These are phyloP conservation scores for Trichoderma hamatum DNA, from an alignment of 2,329 filamentous ascomycete species.

Conservation along the genomic window DNA sequence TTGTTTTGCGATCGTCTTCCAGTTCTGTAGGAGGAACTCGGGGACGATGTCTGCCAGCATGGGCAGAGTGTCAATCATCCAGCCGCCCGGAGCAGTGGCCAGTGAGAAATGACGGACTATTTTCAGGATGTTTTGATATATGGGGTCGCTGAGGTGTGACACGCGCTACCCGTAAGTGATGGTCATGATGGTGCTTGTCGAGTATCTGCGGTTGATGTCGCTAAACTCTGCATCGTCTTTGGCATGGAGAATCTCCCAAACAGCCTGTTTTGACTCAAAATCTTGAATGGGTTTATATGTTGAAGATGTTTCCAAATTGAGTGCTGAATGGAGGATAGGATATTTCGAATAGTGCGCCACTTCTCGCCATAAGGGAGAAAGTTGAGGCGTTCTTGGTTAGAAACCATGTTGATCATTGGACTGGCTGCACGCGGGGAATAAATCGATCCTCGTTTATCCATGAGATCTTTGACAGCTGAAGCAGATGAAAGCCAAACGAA, in stretches of 20 bases:
- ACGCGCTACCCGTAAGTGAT: slow-evolving; percentile 31
- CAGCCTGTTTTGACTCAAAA: slow-evolving; percentile 31
- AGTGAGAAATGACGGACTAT: slow-evolving; percentile 29
- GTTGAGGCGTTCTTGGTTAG: slow-evolving; percentile 24
- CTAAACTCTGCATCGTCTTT: slow-evolving; percentile 26
- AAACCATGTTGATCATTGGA: slow-evolving; percentile 32
- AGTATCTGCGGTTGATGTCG: slow-evolving; percentile 32
- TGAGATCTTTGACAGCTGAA: slow-evolving; percentile 52
- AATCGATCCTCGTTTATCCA: slow-evolving; percentile 53
- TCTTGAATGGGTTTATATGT: slow-evolving; percentile 31
- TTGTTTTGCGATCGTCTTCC: slow-evolving; percentile 18
- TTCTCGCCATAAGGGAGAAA: slow-evolving; percentile 25
- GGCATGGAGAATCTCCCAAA: slow-evolving; percentile 20
- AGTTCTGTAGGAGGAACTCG: slow-evolving; percentile 21
- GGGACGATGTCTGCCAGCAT: slow-evolving; percentile 22
- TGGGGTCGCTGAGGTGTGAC: slow-evolving; percentile 29
- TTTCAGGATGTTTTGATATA: slow-evolving; percentile 31
- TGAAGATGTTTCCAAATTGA: slow-evolving; percentile 28
- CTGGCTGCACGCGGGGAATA: slow-evolving; percentile 48
- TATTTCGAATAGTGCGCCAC: slow-evolving; percentile 18
- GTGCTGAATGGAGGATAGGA: slow-evolving; percentile 18
- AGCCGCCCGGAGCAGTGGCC: slow-evolving; percentile 14
- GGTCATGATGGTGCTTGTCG: slow-evolving; percentile 31
- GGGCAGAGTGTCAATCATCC: slow-evolving; percentile 24
- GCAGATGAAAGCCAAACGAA: slow-evolving; percentile 52